phyloP scores from a whole-genome alignment of 768 basidiomycete genomes.

The Tylopilus subfusipes region DNA sequence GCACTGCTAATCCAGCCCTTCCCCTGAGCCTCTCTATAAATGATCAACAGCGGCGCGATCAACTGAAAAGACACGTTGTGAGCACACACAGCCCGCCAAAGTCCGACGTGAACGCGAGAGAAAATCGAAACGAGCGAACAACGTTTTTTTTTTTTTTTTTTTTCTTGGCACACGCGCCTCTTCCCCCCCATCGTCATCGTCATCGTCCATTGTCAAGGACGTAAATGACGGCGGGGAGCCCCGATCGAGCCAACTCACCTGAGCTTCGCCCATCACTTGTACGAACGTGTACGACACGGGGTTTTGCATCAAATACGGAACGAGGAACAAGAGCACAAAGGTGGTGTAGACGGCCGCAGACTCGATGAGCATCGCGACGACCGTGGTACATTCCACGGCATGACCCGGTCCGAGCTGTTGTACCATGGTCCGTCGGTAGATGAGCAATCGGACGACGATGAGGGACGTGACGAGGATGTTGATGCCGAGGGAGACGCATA shows the following conservation, averaged over 20 bases:
- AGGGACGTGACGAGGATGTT: slow-evolving; percentile 26
- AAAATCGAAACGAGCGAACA: background rate
- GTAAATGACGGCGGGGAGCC: no score
- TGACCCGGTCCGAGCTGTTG: slow-evolving; percentile 22
- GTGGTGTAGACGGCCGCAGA: slow-evolving; percentile 29
- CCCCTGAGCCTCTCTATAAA: slow-evolving; percentile 38
- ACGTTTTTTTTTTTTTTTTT: no score
- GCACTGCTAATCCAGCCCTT: slow-evolving; percentile 33
- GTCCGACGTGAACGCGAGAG: background rate
- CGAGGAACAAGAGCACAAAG: slow-evolving; percentile 25
- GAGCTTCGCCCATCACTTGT: slow-evolving; percentile 33
- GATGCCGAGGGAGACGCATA: slow-evolving; percentile 24
- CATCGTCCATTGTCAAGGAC: no score
- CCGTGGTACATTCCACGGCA: slow-evolving; percentile 22
- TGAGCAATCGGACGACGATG: slow-evolving; percentile 24
- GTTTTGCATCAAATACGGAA: slow-evolving; percentile 24
- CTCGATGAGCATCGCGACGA: slow-evolving; percentile 27
- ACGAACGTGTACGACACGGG: slow-evolving; percentile 33
- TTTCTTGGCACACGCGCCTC: background rate
- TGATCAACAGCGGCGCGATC: slow-evolving; percentile 38
- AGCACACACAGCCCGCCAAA: background rate
- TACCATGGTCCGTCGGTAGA: slow-evolving; percentile 24
- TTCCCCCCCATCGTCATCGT: background rate
- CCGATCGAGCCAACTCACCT: slow-evolving; percentile 21
- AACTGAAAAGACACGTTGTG: slow-evolving; percentile 29